Conservation (phyloP, 768 basidiomycete species). For the Suillus brevipes region DNA sequence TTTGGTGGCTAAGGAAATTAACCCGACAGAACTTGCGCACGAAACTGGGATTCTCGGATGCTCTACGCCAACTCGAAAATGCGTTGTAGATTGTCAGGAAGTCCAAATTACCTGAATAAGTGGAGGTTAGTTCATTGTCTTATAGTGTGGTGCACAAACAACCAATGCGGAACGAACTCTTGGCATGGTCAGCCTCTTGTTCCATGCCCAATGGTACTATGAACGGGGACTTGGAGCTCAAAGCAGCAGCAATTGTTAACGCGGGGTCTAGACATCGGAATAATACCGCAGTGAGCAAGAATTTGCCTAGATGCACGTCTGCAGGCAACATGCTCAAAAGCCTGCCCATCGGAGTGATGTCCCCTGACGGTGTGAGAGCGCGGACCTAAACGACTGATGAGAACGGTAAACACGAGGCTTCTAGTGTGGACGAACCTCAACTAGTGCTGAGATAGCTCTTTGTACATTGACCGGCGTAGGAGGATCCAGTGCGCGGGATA, state of each 20-base stretch:
- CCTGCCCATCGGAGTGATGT: conserved; percentile 92
- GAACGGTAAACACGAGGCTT: conserved; percentile 4
- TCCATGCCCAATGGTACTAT: conserved; percentile 86
- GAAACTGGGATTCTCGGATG: conserved; percentile 58
- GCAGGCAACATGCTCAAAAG: conserved; percentile 90
- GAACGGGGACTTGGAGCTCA: conserved; percentile 94
- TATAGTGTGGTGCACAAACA: conserved; percentile 4
- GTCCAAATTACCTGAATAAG: conserved; percentile 79
- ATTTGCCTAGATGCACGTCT: conserved; percentile 95
- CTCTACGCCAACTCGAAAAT: conserved; percentile 83
- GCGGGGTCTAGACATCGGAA: conserved; percentile 94
- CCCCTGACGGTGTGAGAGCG: conserved; percentile 81
- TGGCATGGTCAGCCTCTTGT: conserved; percentile 82
- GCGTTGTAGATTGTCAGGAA: conserved; percentile 93
- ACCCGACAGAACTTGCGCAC: conserved; percentile 76
- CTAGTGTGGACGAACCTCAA: conserved; percentile 58
- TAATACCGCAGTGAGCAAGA: conserved; percentile 79
- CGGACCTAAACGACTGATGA: conserved; percentile 54
- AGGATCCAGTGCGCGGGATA: conserved; percentile 87
- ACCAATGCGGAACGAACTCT: conserved; percentile 77
- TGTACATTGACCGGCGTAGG: conserved; percentile 85
- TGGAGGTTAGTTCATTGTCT: conserved; percentile 2
- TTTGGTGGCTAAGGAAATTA: conserved; percentile 88
- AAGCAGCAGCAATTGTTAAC: conserved; percentile 90
- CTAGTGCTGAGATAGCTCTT: conserved; percentile 84